Evolutionary conservation across 192 early-diverging fungal genomes (phyloP).

Genomic region (Lobulomyces angularis): DNA sequence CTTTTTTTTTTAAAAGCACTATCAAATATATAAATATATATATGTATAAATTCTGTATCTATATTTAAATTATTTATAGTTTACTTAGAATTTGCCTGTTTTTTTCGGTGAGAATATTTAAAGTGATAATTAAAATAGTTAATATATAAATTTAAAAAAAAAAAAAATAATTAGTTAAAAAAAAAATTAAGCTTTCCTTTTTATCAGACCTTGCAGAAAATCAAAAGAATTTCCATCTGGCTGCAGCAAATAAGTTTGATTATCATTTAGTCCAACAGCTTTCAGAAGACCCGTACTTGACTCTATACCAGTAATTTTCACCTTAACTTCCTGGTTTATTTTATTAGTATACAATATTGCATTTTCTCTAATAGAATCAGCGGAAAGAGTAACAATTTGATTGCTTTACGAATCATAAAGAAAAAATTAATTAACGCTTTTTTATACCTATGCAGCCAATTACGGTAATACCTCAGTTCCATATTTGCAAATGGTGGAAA

Average conservation of each 20-base stretch:
- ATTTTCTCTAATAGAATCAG: too few species aligned
- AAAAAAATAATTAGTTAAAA: too few species aligned
- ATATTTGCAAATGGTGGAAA: slow-evolving; percentile 10
- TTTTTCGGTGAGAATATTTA: too few species aligned
- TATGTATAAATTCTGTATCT: too few species aligned
- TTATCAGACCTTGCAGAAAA: slow-evolving; percentile 87
- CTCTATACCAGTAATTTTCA: slow-evolving; percentile 66
- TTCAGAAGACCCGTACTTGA: slow-evolving; percentile 58
- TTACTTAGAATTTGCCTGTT: too few species aligned
- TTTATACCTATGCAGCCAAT: slow-evolving; percentile 72
- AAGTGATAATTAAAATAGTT: too few species aligned
- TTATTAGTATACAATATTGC: too few species aligned
- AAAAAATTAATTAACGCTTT: not conserved
- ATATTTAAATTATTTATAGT: too few species aligned
- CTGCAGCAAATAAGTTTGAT: slow-evolving; percentile 58
- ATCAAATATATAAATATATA: too few species aligned
- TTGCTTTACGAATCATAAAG: slow-evolving; percentile 21
- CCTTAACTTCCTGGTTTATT: slow-evolving; percentile 19
- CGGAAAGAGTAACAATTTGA: slow-evolving; percentile 57
- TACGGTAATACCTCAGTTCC: slow-evolving; percentile 62
- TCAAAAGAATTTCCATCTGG: slow-evolving; percentile 98
- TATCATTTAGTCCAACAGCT: slow-evolving; percentile 37
- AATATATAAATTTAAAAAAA: too few species aligned
- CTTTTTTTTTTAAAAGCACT: too few species aligned
- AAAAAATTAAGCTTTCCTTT: slow-evolving; percentile 49